phyloP scores from a whole-genome alignment of 176 grass and related monocot genomes.

The Pharus latifolius region DNA sequence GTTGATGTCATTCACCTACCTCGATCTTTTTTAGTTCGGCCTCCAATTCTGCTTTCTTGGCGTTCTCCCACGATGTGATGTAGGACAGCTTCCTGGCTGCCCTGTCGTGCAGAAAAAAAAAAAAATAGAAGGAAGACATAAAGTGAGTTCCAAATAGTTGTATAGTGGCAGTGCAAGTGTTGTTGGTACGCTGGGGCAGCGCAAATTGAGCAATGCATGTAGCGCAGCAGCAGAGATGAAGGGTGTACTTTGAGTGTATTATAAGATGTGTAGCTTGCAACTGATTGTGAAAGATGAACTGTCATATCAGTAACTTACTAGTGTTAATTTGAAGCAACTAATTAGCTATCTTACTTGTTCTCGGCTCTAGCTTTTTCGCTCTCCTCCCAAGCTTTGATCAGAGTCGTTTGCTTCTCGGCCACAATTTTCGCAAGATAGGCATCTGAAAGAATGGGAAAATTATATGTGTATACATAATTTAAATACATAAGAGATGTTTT shows the following conservation, averaged over 20 bases:
- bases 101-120: neutral
- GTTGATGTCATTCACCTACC: slow-evolving; percentile 12
- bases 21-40: slow-evolving; percentile 46
- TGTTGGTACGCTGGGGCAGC: slow-evolving; percentile 10
- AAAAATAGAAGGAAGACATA: neutral
- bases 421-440: slow-evolving; percentile 43
- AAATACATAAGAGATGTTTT: neutral
- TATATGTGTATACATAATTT: neutral
- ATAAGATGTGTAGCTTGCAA: slow-evolving; percentile 10
- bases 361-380: slow-evolving; percentile 59
- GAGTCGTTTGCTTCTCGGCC: slow-evolving; percentile 37
- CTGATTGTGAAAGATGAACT: neutral
- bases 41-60: slow-evolving; percentile 45
- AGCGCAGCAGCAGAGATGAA: neutral
- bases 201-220: slow-evolving; percentile 11
- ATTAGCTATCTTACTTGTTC: slow-evolving; percentile 40
- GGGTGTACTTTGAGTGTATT: slow-evolving; percentile 25
- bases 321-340: slow-evolving; percentile 18
- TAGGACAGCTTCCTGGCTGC: slow-evolving; percentile 51
- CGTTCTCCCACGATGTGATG: slow-evolving; percentile 53
- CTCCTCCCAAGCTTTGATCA: slow-evolving; percentile 66
- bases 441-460: slow-evolving; percentile 14
- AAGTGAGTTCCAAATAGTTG: neutral
- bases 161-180: too few relatives aligned
- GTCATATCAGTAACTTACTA: neutral